Conservation (phyloP, 73 alveolate species). For the Paramecium biaurelia region DNA sequence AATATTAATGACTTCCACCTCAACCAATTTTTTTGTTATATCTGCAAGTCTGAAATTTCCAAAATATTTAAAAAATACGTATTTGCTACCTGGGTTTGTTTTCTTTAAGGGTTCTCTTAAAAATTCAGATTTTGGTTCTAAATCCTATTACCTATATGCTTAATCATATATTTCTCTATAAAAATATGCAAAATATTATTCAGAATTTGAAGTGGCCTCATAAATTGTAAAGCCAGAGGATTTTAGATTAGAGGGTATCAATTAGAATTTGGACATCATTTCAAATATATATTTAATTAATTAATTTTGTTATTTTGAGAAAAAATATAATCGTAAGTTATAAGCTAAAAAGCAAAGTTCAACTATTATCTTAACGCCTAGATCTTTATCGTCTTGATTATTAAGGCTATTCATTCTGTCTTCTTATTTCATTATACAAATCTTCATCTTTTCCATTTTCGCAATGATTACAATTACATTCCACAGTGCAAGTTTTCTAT, state of each 20-base stretch:
- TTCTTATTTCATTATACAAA: background rate
- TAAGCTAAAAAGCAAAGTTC: background rate
- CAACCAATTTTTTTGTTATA: background rate
- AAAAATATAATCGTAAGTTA: background rate
- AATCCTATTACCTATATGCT: background rate
- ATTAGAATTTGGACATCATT: background rate
- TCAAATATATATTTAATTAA: background rate
- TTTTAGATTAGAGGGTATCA: background rate
- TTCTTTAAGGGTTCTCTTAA: background rate
- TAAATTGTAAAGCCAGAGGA: background rate
- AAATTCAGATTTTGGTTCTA: background rate
- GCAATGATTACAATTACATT: slow-evolving; percentile 29
- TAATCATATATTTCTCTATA: background rate
- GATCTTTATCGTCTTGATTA: background rate
- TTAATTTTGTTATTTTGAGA: background rate
- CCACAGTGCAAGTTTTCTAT: slow-evolving; percentile 19
- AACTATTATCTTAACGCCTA: background rate
- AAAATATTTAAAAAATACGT: background rate
- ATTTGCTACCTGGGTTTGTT: background rate
- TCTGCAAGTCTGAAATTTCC: background rate
- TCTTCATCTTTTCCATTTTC: slow-evolving; percentile 49
- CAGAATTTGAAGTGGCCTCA: background rate
- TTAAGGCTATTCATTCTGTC: background rate
- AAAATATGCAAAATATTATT: background rate
- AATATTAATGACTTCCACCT: background rate